Evolutionary conservation across 164 flowering plant genomes (phyloP), one percentile per base, ranked within the genome.

Genomic region (Sedum album): DNA sequence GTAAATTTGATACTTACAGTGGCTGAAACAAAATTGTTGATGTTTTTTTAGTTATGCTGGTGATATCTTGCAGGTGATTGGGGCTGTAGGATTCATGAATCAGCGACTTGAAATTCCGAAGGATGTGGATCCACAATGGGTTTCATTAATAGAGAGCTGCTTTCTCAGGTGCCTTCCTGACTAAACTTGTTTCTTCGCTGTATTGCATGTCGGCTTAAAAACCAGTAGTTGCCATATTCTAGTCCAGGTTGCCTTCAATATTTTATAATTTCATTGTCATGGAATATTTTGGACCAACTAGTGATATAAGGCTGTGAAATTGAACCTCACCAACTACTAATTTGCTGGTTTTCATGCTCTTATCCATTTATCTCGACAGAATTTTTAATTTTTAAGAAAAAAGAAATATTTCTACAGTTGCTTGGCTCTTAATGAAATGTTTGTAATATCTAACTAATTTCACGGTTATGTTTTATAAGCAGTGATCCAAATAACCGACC

Each of bases 11-110:
- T 64, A 23, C 25, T 64, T 1, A 51, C 0, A 2, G 25, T 6
- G 28, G 13, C 31, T 55, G n/a, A 8, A 25, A 31, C 17, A 26
- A 55, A 9, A 41, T 11, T 41, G 46, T 41, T 8, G 15, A 41
- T 8, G 15, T 64, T 64, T 18, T 2, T 64, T 4, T 4, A 35
- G 36, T 2, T 8, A 64, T 35, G 28, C 20, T 74, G 77, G 41
- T 41, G 64, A 33, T 53, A 65, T 66, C 53, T 66, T 69, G 67
- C 84, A 94, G 99, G 96, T 94, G 70, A 85, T 91, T 80, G 97
- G 96, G 73, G 96, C 95, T 65, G 97, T 41, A 13, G 99, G 99
- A 68, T 89, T 94, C 83, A 91, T 94, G 96, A 82, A 94, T 75
- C 88, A 87, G 72, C 86, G 94, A 66, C 79, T 91, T 10, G 99